Evolutionary conservation across 306 rosid genomes (phyloP).

Genomic region (Prinsepia uniflora): DNA sequence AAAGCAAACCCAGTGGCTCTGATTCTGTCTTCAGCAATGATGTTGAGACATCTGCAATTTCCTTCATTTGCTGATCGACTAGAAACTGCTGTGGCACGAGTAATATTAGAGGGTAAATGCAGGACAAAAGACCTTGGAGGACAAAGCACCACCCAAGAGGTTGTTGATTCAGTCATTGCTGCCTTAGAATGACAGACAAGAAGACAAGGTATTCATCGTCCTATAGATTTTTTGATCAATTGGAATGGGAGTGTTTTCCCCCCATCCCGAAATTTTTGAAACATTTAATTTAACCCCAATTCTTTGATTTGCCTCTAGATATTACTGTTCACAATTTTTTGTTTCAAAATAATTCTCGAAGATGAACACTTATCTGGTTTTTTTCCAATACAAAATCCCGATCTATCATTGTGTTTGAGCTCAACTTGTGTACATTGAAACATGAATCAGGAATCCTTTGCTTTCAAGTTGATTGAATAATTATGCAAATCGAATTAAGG

Average conservation of each 20-base stretch:
- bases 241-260: conserved; percentile 7
- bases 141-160: conserved; percentile 68
- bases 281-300: neutral
- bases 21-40: conserved; percentile 85
- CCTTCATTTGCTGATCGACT: conserved; percentile 75
- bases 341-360: conserved; percentile 5
- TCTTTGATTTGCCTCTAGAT: conserved; percentile 5
- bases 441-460: neutral
- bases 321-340: neutral
- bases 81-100: conserved; percentile 62
- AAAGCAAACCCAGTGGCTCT: conserved; percentile 80
- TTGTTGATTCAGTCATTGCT: conserved; percentile 60
- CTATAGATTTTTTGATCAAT: conserved; percentile 9
- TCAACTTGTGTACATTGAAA: neutral
- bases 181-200: conserved; percentile 42
- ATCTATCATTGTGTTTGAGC: neutral
- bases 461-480: too few species aligned
- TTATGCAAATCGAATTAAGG: too few species aligned
- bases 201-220: neutral
- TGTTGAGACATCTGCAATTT: conserved; percentile 84
- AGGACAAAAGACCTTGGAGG: conserved; percentile 84
- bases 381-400: neutral
- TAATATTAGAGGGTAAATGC: conserved; percentile 50
- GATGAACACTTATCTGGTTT: neutral
- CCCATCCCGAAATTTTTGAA: neutral